These are phyloP conservation scores for Extremus antarcticus DNA, from an alignment of 495 filamentous ascomycete species.

Conservation along the genomic window DNA sequence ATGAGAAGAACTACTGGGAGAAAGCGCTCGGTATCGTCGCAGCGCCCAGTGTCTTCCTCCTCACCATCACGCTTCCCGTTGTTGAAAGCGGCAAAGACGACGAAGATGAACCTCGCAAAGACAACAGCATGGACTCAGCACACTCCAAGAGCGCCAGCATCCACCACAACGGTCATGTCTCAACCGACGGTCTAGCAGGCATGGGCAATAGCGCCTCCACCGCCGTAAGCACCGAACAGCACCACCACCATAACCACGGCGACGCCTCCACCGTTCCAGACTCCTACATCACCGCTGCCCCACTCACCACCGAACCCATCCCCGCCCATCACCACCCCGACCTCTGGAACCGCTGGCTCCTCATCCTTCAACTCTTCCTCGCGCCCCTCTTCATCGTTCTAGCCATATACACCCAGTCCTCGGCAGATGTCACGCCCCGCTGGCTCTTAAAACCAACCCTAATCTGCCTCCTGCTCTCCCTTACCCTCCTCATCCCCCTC, in stretches of 20 bases:
- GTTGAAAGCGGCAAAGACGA: conserved; percentile 54
- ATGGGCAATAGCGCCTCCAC: neutral
- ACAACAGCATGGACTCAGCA: neutral
- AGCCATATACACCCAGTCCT: conserved; percentile 48
- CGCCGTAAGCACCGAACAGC: neutral
- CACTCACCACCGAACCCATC: neutral
- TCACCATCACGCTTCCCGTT: conserved; percentile 88
- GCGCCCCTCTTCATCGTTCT: conserved; percentile 75
- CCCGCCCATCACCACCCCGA: neutral
- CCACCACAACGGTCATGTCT: neutral
- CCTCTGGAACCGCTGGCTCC: conserved; percentile 80
- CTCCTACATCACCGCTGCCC: neutral
- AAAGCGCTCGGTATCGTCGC: conserved; percentile 68
- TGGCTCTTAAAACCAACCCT: conserved; percentile 53
- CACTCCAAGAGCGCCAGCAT: conserved; percentile 1
- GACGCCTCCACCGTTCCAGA: neutral
- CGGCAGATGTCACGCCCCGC: conserved; percentile 35
- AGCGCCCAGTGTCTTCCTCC: conserved; percentile 77
- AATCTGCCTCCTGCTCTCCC: conserved; percentile 58
- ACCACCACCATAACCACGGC: neutral
- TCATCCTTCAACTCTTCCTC: conserved; percentile 72
- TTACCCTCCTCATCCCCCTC: conserved; percentile 51
- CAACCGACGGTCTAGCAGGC: neutral
- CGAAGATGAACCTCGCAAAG: conserved; percentile 30
- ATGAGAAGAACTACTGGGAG: conserved; percentile 62